phyloP scores from a whole-genome alignment of 2,329 filamentous ascomycete genomes.

The Stagonosporopsis cucurbitacearum region DNA sequence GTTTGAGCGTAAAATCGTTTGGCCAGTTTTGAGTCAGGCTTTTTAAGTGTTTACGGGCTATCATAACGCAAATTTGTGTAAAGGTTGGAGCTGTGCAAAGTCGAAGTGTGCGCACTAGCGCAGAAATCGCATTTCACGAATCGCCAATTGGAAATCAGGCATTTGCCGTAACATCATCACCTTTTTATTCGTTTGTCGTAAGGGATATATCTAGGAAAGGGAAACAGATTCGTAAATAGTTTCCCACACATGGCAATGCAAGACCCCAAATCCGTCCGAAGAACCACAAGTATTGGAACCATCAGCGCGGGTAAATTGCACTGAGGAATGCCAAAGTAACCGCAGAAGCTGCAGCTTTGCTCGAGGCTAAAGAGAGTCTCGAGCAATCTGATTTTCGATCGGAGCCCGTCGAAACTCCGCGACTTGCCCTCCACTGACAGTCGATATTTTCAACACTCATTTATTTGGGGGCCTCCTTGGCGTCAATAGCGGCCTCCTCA shows the following conservation, averaged over 20 bases:
- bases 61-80: conserved; percentile 1
- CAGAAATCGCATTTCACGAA: conserved; percentile 30
- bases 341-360: conserved; percentile 36
- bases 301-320: conserved; percentile 39
- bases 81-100: background rate
- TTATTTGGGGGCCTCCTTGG: conserved; percentile 82
- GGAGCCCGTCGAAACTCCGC: conserved; percentile 36
- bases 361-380: conserved; percentile 27
- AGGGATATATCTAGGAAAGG: conserved; percentile 44
- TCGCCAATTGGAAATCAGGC: conserved; percentile 28
- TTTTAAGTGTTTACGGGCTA: background rate
- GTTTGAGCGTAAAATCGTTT: background rate
- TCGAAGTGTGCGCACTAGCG: conserved; percentile 32
- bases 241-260: conserved; percentile 49
- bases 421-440: conserved; percentile 37
- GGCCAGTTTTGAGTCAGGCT: background rate
- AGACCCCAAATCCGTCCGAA: conserved; percentile 48
- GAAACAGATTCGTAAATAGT: conserved; percentile 44
- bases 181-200: conserved; percentile 47
- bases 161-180: conserved; percentile 44
- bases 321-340: conserved; percentile 40
- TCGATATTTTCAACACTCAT: conserved; percentile 35
- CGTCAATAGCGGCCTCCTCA: conserved; percentile 89
- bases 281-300: conserved; percentile 44
- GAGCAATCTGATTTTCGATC: conserved; percentile 30